Conservation (phyloP, 495 filamentous ascomycete species). For the Halenospora varia region DNA sequence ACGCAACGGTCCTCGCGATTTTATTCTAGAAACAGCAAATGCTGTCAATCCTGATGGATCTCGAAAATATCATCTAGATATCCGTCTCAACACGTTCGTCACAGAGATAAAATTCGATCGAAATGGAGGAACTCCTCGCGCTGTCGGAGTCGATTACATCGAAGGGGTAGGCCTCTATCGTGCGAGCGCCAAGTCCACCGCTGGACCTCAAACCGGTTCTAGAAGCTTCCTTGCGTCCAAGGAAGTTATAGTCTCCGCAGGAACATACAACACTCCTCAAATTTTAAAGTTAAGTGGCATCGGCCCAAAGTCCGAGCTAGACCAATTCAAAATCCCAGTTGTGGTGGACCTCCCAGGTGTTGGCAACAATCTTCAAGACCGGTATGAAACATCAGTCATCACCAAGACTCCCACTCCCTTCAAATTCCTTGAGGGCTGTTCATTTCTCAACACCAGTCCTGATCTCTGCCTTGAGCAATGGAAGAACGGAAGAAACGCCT, state of each 20-base stretch:
- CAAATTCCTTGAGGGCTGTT: constrained; percentile 40
- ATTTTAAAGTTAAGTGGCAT: constrained; percentile 64
- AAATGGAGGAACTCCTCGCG: constrained; percentile 38
- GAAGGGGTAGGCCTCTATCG: constrained; percentile 55
- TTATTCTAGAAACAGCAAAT: constrained; percentile 46
- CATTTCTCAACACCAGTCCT: constrained; percentile 27
- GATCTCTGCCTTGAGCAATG: neutral
- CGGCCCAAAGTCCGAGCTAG: constrained; percentile 48
- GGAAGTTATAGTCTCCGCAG: constrained; percentile 64
- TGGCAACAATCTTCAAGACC: constrained; percentile 61
- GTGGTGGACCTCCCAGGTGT: constrained; percentile 55
- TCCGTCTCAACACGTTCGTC: constrained; percentile 54
- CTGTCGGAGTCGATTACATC: constrained; percentile 60
- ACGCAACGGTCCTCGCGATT: constrained; percentile 47
- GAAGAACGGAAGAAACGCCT: neutral
- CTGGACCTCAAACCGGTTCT: constrained; percentile 31
- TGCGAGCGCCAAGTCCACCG: constrained; percentile 42
- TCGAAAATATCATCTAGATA: constrained; percentile 53
- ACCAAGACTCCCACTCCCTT: constrained; percentile 38
- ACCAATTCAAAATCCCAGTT: constrained; percentile 43
- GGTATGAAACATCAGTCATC: constrained; percentile 50
- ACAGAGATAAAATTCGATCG: constrained; percentile 52
- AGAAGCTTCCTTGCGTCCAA: constrained; percentile 45
- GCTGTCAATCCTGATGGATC: constrained; percentile 45
- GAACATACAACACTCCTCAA: constrained; percentile 58